phyloP scores from a whole-genome alignment of 1,284 basidiomycete species.

The Ustilago vetiveriae region DNA sequence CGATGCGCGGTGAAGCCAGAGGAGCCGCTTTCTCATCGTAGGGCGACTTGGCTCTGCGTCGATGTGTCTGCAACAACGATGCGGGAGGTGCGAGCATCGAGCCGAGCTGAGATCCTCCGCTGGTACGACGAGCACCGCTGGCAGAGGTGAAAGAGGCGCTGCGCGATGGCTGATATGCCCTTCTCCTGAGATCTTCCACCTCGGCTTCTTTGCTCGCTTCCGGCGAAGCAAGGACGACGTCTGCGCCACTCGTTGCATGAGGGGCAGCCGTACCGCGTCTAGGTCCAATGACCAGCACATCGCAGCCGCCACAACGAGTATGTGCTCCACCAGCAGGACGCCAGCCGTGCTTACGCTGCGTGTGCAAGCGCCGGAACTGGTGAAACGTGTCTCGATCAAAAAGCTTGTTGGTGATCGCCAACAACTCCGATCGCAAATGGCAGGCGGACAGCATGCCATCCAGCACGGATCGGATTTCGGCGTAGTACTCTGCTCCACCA shows the following conservation, averaged over 20 bases:
- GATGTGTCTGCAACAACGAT: constrained; percentile 19
- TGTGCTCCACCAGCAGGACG: constrained; percentile 18
- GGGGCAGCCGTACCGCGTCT: constrained; percentile 5
- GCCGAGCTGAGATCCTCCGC: neutral
- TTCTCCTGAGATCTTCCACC: constrained; percentile 5
- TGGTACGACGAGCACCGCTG: constrained; percentile 1
- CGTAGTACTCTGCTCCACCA: constrained; percentile 72
- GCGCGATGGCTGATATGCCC: constrained; percentile 9
- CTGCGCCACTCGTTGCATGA: neutral
- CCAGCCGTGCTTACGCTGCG: constrained; percentile 68
- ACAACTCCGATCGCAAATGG: constrained; percentile 86
- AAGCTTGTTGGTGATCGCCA: constrained; percentile 85
- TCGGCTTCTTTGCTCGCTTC: constrained; percentile 3
- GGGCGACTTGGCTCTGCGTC: constrained; percentile 32
- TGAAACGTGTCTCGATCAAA: constrained; percentile 84
- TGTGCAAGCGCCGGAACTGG: constrained; percentile 72
- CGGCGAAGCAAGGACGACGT: neutral
- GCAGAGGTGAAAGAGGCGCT: constrained; percentile 11
- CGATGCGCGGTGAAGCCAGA: constrained; percentile 37
- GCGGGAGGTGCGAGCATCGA: constrained; percentile 25
- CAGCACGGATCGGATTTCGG: constrained; percentile 88
- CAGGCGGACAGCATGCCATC: constrained; percentile 95
- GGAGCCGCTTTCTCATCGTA: constrained; percentile 50
- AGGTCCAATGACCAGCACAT: constrained; percentile 22
- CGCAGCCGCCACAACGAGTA: constrained; percentile 23